phyloP scores from a whole-genome alignment of 2,329 filamentous ascomycete genomes.

The Exserohilum rostratum region DNA sequence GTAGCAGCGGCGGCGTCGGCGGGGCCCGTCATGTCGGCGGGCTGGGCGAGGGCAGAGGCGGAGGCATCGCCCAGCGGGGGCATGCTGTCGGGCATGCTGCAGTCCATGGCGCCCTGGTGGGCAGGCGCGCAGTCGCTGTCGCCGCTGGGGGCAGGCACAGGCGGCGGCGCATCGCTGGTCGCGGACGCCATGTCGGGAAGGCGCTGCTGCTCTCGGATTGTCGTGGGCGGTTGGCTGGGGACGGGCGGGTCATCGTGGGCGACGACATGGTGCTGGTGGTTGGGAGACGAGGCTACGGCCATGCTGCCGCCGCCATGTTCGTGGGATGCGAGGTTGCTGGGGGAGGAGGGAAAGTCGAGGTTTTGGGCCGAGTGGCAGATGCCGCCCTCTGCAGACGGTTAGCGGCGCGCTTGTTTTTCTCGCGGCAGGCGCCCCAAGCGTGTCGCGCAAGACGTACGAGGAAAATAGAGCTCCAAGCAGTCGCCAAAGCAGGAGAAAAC shows the following conservation, averaged over 20 bases:
- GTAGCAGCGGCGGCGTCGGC: neutral
- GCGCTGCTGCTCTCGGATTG: slow-evolving; percentile 33
- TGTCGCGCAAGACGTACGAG: slow-evolving; percentile 17
- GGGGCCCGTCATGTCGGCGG: slow-evolving; percentile 10
- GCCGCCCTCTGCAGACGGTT: slow-evolving; percentile 27
- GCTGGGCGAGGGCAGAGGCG: slow-evolving; percentile 28
- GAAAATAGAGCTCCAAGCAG: neutral
- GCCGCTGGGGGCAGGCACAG: slow-evolving; percentile 11
- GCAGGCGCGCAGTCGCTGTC: slow-evolving; percentile 22
- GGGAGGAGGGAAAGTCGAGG: slow-evolving; percentile 4
- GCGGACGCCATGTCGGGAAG: slow-evolving; percentile 6
- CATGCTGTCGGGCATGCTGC: slow-evolving; percentile 14
- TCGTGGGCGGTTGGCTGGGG: slow-evolving; percentile 11
- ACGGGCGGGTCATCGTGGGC: slow-evolving; percentile 33
- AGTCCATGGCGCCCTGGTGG: slow-evolving; percentile 9
- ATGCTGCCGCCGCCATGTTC: slow-evolving; percentile 42
- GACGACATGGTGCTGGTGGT: slow-evolving; percentile 28
- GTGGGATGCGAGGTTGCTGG: slow-evolving; percentile 9
- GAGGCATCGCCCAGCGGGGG: slow-evolving; percentile 32
- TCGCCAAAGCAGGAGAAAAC: neutral
- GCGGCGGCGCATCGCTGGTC: slow-evolving; percentile 25
- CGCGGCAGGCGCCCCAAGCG: neutral
- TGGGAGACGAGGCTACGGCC: slow-evolving; percentile 34
- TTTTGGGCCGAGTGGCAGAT: slow-evolving; percentile 3
- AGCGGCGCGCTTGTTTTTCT: slow-evolving; percentile 19